Percentiles rank a stretch among this genome's conserved stretches.
Conservation (phyloP, 768 basidiomycete genomes). For the Suillus variegatus region DNA sequence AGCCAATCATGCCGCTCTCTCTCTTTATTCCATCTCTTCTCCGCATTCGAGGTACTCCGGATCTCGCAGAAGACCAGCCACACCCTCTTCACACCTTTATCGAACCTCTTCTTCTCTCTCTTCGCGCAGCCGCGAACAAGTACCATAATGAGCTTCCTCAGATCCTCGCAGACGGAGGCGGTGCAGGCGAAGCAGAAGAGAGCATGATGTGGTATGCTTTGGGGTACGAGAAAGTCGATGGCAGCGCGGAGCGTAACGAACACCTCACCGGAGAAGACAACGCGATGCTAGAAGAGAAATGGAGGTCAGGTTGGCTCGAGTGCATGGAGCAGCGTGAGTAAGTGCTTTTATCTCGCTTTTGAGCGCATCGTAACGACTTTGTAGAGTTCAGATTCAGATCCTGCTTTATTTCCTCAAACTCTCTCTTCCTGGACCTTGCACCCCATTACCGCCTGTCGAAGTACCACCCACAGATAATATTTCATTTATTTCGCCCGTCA, state of each 20-base stretch:
- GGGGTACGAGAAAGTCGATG: slow-evolving; percentile 56
- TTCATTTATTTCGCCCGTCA: slow-evolving; percentile 6
- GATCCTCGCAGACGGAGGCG: slow-evolving; percentile 59
- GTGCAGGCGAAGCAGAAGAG: slow-evolving; percentile 66
- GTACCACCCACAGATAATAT: slow-evolving; percentile 21
- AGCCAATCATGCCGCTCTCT: slow-evolving; percentile 74
- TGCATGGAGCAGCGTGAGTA: slow-evolving; percentile 73
- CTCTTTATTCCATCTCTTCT: slow-evolving; percentile 56
- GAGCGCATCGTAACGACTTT: not conserved
- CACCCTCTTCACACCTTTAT: slow-evolving; percentile 63
- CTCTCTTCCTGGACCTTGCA: slow-evolving; percentile 51
- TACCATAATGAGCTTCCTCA: slow-evolving; percentile 65
- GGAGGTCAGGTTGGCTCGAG: slow-evolving; percentile 59
- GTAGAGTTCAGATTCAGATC: slow-evolving; percentile 75
- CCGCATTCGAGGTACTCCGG: slow-evolving; percentile 43
- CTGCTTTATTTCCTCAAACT: slow-evolving; percentile 67
- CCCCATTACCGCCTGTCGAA: slow-evolving; percentile 31
- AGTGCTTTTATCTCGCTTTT: slow-evolving; percentile 17
- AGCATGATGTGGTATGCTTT: slow-evolving; percentile 77
- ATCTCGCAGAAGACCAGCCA: slow-evolving; percentile 26
- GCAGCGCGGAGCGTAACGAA: slow-evolving; percentile 29
- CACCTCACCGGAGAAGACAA: slow-evolving; percentile 20
- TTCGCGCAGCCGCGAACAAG: slow-evolving; percentile 54
- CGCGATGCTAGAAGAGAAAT: slow-evolving; percentile 47
- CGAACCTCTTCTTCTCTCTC: slow-evolving; percentile 63